These are phyloP conservation scores for Guadua angustifolia DNA, from an alignment of 176 grass and related monocot species.

Conservation along the genomic window DNA sequence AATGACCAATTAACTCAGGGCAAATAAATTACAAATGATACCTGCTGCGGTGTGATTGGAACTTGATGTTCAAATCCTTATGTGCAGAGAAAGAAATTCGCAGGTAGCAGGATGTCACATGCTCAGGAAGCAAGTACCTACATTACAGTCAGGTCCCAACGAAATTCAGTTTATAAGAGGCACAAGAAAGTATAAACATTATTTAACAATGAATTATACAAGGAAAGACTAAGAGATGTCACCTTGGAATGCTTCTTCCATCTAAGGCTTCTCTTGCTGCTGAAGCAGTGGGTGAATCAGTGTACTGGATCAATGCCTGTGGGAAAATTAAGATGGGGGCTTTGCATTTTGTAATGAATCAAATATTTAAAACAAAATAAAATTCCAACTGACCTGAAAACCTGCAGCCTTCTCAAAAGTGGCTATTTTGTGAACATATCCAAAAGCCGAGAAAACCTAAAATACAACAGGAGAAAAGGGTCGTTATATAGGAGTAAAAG, in stretches of 20 bases:
- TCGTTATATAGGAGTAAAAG: slow-evolving; percentile 33
- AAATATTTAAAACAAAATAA: slow-evolving; percentile 35
- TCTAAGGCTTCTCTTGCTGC: slow-evolving; percentile 91
- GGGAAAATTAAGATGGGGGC: slow-evolving; percentile 34
- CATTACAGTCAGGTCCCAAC: slow-evolving; percentile 45
- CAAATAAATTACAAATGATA: slow-evolving; percentile 33
- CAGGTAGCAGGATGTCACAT: slow-evolving; percentile 78
- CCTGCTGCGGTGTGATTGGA: slow-evolving; percentile 97
- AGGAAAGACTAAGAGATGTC: slow-evolving; percentile 21
- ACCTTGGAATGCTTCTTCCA: slow-evolving; percentile 98
- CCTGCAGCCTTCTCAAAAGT: slow-evolving; percentile 98
- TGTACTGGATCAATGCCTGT: slow-evolving; percentile 92
- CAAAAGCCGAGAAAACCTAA: slow-evolving; percentile 98
- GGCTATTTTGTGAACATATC: slow-evolving; percentile 98
- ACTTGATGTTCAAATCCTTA: slow-evolving; percentile 95
- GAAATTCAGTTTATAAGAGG: slow-evolving; percentile 35
- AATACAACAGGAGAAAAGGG: slow-evolving; percentile 29
- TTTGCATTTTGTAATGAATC: slow-evolving; percentile 27
- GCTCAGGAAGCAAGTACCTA: slow-evolving; percentile 84
- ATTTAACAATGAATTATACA: slow-evolving; percentile 22
- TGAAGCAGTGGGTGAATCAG: slow-evolving; percentile 83
- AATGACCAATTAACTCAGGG: slow-evolving; percentile 10
- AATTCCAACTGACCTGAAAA: slow-evolving; percentile 70
- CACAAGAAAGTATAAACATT: slow-evolving; percentile 14
- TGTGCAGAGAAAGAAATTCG: slow-evolving; percentile 93